Percentiles rank a stretch among this genome's conserved stretches.
These are phyloP conservation scores for Populus deltoides DNA, from an alignment of 345 rosid genomes.

Conservation along the genomic window DNA sequence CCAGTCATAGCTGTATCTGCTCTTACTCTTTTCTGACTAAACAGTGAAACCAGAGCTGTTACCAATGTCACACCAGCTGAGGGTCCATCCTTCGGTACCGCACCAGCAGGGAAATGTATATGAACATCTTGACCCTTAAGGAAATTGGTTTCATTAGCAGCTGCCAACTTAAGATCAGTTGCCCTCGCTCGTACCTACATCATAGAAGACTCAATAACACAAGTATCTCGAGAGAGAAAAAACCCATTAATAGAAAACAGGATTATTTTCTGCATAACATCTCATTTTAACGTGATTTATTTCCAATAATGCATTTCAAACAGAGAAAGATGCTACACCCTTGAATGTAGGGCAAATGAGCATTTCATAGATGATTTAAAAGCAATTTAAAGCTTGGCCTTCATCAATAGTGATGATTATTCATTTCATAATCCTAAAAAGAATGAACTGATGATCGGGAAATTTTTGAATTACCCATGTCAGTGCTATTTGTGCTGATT, in stretches of 20 bases:
- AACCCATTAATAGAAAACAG: background rate
- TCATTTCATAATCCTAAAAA: background rate
- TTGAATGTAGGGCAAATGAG: background rate
- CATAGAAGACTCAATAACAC: background rate
- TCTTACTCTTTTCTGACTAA: conserved; percentile 78
- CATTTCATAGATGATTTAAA: background rate
- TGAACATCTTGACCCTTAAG: conserved; percentile 90
- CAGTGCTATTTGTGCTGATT: conserved; percentile 95
- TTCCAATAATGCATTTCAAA: background rate
- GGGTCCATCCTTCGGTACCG: conserved; percentile 98
- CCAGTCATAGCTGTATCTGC: conserved; percentile 99
- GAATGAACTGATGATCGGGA: background rate
- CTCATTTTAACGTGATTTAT: background rate
- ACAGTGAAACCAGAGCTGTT: conserved; percentile 86
- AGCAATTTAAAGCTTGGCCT: background rate
- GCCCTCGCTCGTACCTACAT: conserved; percentile 91
- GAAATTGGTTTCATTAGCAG: conserved; percentile 55
- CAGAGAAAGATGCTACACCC: background rate
- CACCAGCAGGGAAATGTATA: conserved; percentile 98
- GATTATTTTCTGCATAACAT: background rate
- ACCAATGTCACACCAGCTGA: conserved; percentile 98
- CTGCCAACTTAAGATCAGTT: conserved; percentile 67
- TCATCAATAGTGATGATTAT: background rate
- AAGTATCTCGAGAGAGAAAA: background rate
- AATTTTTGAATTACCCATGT: conserved; percentile 72